phyloP scores from a whole-genome alignment of 2,329 filamentous ascomycete species.

The Pseudocercospora musae region DNA sequence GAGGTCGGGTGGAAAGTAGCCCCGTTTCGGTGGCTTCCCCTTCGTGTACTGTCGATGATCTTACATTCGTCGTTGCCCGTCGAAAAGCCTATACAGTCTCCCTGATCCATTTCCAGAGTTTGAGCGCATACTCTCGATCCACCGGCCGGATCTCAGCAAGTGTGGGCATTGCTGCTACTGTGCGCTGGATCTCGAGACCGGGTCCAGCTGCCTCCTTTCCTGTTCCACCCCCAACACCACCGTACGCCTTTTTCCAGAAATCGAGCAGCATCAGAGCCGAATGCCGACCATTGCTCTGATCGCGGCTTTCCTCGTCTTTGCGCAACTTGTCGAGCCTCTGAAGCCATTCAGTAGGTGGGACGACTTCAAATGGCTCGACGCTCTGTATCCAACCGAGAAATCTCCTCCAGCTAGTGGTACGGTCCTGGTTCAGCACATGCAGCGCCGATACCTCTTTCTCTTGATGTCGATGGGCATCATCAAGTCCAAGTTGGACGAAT shows the following conservation, averaged over 20 bases:
- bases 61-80: too few relatives aligned
- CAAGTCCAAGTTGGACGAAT: slow-evolving; percentile 39
- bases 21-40: background rate
- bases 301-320: background rate
- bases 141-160: slow-evolving; percentile 41
- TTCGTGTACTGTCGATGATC: background rate
- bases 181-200: background rate
- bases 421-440: slow-evolving; percentile 50
- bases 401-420: slow-evolving; percentile 43
- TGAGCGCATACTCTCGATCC: slow-evolving; percentile 43
- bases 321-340: slow-evolving; percentile 33
- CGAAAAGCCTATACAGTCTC: slow-evolving; percentile 23
- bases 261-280: slow-evolving; percentile 49
- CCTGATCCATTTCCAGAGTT: slow-evolving; percentile 44
- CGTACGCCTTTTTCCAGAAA: slow-evolving; percentile 49
- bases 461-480: slow-evolving; percentile 13
- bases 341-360: slow-evolving; percentile 44
- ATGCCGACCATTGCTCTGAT: slow-evolving; percentile 30
- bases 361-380: slow-evolving; percentile 39
- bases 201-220: background rate
- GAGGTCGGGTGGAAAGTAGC: background rate
- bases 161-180: slow-evolving; percentile 28
- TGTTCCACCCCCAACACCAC: slow-evolving; percentile 3
- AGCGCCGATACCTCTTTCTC: slow-evolving; percentile 26
- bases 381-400: slow-evolving; percentile 47